phyloP scores from a whole-genome alignment of 2,329 filamentous ascomycete genomes.

The Colletotrichum kahawae region DNA sequence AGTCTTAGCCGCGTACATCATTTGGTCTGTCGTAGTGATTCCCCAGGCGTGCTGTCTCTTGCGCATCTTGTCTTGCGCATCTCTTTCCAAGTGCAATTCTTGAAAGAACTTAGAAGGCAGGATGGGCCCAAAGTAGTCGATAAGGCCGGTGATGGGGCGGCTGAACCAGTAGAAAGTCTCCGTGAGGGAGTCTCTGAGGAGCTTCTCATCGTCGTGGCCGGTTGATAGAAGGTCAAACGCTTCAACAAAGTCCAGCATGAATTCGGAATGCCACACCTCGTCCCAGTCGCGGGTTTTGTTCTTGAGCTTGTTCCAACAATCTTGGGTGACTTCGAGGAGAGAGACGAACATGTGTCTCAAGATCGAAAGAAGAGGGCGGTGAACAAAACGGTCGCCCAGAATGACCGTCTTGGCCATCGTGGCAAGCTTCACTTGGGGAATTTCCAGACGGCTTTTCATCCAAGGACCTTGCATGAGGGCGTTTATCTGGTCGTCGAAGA shows the following conservation, averaged over 20 bases:
- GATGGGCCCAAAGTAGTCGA: neutral
- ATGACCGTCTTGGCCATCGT: neutral
- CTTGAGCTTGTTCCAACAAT: neutral
- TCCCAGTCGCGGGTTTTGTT: neutral
- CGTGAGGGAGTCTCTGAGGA: neutral
- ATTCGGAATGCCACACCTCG: neutral
- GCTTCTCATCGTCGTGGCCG: slow-evolving; percentile 5
- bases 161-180: slow-evolving; percentile 15
- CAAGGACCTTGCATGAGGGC: neutral
- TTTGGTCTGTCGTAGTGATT: slow-evolving; percentile 2
- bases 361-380: slow-evolving; percentile 12
- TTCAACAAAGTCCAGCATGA: slow-evolving; percentile 4
- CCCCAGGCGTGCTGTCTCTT: neutral
- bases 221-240: neutral
- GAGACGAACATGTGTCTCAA: slow-evolving; percentile 3
- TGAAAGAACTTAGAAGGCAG: neutral
- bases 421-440: neutral
- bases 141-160: neutral
- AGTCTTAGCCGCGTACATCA: neutral
- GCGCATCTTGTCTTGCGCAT: neutral
- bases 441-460: neutral
- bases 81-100: neutral
- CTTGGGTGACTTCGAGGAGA: neutral
- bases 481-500: neutral
- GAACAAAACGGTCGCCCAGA: slow-evolving; percentile 5